Conservation (phyloP, 257 asterid genomes). For the Oldenlandia corymbosa region DNA sequence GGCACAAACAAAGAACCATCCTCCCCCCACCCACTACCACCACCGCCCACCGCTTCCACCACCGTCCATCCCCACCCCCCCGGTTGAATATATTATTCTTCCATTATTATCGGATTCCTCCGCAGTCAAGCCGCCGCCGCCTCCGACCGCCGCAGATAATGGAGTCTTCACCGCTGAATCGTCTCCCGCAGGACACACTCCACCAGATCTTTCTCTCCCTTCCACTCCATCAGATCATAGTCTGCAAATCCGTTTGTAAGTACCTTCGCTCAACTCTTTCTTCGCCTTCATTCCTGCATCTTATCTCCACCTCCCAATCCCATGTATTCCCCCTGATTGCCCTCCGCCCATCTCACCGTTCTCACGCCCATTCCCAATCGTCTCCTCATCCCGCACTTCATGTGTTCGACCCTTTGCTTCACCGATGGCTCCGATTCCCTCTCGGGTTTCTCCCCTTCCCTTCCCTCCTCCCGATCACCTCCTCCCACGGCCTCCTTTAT, state of each 20-base stretch:
- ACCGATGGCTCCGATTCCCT: slow-evolving; percentile 72
- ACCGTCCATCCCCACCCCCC: too few relatives aligned
- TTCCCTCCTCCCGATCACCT: slow-evolving; percentile 76
- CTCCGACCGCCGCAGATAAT: slow-evolving; percentile 15
- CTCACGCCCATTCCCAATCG: slow-evolving; percentile 37
- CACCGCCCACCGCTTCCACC: not conserved
- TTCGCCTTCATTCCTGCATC: slow-evolving; percentile 66
- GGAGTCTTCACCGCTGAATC: slow-evolving; percentile 80
- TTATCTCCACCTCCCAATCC: slow-evolving; percentile 46
- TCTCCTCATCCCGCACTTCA: slow-evolving; percentile 38
- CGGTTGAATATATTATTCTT: too few relatives aligned
- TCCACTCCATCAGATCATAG: slow-evolving; percentile 63
- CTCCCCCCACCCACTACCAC: not conserved
- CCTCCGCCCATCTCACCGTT: slow-evolving; percentile 57
- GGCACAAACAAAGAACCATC: not conserved
- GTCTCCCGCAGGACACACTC: slow-evolving; percentile 69
- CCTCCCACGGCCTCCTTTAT: slow-evolving; percentile 73
- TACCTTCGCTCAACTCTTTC: slow-evolving; percentile 50
- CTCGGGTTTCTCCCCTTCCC: slow-evolving; percentile 81
- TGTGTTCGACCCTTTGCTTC: slow-evolving; percentile 61
- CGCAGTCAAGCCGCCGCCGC: not conserved
- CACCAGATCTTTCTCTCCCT: slow-evolving; percentile 79
- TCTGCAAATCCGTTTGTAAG: slow-evolving; percentile 68
- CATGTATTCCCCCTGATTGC: slow-evolving; percentile 50
- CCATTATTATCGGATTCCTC: too few relatives aligned